These are phyloP conservation scores for Myxozyma kluyveri DNA, from an alignment of 805 yeast genomes.

Conservation along the genomic window DNA sequence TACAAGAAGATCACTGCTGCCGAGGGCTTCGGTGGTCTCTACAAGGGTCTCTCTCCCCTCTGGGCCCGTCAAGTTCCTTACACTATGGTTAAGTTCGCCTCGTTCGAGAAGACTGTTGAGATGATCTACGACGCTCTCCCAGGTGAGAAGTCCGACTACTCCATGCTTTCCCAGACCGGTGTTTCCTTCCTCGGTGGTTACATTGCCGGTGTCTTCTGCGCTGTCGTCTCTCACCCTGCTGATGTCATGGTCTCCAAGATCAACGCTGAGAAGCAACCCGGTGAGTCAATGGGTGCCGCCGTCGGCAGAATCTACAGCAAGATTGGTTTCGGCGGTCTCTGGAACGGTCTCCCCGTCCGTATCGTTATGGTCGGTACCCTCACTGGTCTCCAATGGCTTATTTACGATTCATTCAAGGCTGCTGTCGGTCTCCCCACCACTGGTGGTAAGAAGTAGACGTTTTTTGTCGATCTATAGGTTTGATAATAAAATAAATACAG, in stretches of 20 bases:
- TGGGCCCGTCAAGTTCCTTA: conserved; percentile 99
- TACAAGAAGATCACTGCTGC: conserved; percentile 59
- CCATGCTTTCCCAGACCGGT: conserved; percentile 79
- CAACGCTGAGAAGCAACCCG: conserved; percentile 64
- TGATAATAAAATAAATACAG: background rate
- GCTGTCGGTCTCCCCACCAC: conserved; percentile 92
- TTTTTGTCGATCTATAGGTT: background rate
- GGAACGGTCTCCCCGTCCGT: conserved; percentile 95
- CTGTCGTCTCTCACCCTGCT: conserved; percentile 96
- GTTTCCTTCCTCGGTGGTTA: conserved; percentile 95
- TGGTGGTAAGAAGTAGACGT: conserved; percentile 48
- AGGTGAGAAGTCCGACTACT: conserved; percentile 66
- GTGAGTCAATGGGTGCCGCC: conserved; percentile 66
- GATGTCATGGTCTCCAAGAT: conserved; percentile 96
- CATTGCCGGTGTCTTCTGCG: conserved; percentile 96
- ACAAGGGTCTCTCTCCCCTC: conserved; percentile 85
- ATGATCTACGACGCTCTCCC: conserved; percentile 72
- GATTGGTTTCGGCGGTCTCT: conserved; percentile 86
- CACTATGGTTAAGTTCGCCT: conserved; percentile 95
- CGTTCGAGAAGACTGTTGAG: conserved; percentile 89
- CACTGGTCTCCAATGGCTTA: conserved; percentile 95
- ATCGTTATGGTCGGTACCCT: conserved; percentile 96
- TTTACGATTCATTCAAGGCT: conserved; percentile 96
- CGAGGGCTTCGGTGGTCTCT: conserved; percentile 73
- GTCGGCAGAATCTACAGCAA: conserved; percentile 68